A percentile compares a stretch with the other conserved stretches of the same genome.
Conservation (phyloP, 441 rosid genomes). For the Adansonia rubrostipa region DNA sequence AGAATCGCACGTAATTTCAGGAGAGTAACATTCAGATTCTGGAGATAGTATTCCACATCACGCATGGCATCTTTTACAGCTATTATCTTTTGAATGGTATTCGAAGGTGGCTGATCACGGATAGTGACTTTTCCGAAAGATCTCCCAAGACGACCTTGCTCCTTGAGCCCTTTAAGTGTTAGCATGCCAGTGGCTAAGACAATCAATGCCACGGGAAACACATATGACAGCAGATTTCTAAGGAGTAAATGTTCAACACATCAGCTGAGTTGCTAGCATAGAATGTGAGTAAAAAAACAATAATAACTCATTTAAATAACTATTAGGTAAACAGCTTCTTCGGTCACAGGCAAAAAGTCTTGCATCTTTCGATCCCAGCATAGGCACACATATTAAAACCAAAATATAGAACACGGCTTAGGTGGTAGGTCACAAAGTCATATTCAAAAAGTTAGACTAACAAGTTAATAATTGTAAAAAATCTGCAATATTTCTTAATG, state of each 20-base stretch:
- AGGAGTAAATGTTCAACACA: conserved; percentile 13
- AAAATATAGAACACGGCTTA: not conserved
- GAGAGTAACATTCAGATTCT: conserved; percentile 83
- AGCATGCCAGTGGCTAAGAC: conserved; percentile 80
- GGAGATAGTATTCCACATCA: conserved; percentile 80
- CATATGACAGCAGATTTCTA: conserved; percentile 79
- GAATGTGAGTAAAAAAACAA: not conserved
- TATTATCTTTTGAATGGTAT: conserved; percentile 89
- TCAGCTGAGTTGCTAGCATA: conserved; percentile 25
- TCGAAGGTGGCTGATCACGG: conserved; percentile 95
- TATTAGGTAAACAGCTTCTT: not conserved
- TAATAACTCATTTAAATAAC: not conserved
- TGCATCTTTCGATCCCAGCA: no score
- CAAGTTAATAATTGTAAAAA: not conserved
- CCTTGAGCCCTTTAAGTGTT: conserved; percentile 84
- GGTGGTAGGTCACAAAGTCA: not conserved
- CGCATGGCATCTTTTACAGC: conserved; percentile 94
- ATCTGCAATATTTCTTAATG: not conserved
- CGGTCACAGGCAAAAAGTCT: not conserved
- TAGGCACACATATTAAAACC: not conserved
- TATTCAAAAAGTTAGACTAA: not conserved
- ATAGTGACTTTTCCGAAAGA: conserved; percentile 83
- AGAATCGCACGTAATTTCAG: conserved; percentile 76
- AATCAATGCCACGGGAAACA: conserved; percentile 67
- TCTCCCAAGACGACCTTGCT: conserved; percentile 96